These are phyloP conservation scores for Sanghuangporus weigelae DNA, from an alignment of 1,284 basidiomycete genomes.

Conservation along the genomic window DNA sequence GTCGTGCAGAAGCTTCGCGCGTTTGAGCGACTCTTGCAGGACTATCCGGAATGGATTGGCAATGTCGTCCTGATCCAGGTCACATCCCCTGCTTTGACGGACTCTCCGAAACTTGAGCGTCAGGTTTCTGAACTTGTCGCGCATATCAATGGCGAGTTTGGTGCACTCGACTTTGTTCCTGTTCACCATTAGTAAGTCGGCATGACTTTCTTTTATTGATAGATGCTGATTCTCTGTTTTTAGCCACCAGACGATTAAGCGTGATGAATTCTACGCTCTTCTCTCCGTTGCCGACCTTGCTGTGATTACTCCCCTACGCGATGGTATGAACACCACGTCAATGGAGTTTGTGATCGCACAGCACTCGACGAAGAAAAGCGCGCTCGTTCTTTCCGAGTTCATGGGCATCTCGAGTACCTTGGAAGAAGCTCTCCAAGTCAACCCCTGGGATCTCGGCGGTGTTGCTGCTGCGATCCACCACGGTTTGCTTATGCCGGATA, in stretches of 20 bases:
- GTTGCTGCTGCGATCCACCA: constrained; percentile 93
- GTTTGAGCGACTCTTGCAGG: constrained; percentile 90
- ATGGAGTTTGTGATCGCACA: constrained; percentile 99
- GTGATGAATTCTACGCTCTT: constrained; percentile 98
- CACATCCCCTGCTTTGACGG: constrained; percentile 91
- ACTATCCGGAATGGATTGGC: constrained; percentile 95
- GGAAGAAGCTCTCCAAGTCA: constrained; percentile 77
- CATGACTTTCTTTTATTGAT: background rate
- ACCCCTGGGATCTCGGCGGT: constrained; percentile 88
- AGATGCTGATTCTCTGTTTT: background rate
- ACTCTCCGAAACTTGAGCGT: constrained; percentile 91
- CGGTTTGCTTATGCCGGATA: constrained; percentile 76
- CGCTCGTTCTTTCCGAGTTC: constrained; percentile 92
- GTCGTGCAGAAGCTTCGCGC: constrained; percentile 97
- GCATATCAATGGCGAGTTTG: constrained; percentile 96
- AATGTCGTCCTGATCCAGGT: constrained; percentile 87
- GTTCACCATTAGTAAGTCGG: constrained; percentile 92
- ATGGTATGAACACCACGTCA: constrained; percentile 98
- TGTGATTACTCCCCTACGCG: constrained; percentile 92
- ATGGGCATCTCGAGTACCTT: constrained; percentile 94
- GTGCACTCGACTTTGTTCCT: constrained; percentile 92
- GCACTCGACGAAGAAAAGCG: constrained; percentile 72
- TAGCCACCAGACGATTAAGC: constrained; percentile 95
- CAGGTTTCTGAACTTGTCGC: constrained; percentile 94
- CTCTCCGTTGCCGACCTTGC: constrained; percentile 92